Evolutionary conservation across 2,329 filamentous ascomycete species (phyloP), one percentile per base, ranked within the genome.

Genomic region (Talaromyces sp.): DNA sequence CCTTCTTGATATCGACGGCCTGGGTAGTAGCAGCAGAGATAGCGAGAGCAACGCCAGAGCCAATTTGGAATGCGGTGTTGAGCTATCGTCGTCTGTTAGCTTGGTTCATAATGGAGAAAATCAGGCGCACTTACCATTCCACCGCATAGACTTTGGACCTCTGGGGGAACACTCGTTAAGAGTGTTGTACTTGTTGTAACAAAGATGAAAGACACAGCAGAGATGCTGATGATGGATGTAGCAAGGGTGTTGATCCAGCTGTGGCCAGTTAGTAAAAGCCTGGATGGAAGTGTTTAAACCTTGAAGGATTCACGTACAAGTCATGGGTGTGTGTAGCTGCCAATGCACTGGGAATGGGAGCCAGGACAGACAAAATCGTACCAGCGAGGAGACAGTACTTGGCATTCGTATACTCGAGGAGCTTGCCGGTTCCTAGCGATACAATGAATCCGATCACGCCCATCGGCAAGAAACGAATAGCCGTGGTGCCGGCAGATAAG

Each of bases 21-120:
- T 75, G 60, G 2, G 72, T 72, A 3, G 73, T 67, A 4, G 75
- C 70, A 24, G 71, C 65, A 3, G 71, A 69, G 22, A 75, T 65
- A n/a, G 74, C 74, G 17, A 76, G 61, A 1, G 71, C 70, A 0
- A 76, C 72, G 1, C 73, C 73, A 19, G 68, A 72, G 8, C 74
- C 74, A 19, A 76, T 74, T 62, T 76, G 74, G 53, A 75, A 76
- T 4, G 74, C 73, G 4, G 74, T 76, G 48, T 76, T 76, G 33
- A 76, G 61, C 65, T 66, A 27, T 27, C 24, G 39, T 41, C 3
- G 7, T 11, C 24, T 19, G 24, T 58, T 39, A 58, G 42, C 6
- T 0, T 3, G 30, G 13, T 35, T 4, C 29, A 7, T 36, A 29
- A 17, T 22, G 11, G 5, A 24, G 8, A 16, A 19, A 20, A 7